phyloP scores from a whole-genome alignment of 2,329 filamentous ascomycete species.

The Cladophialophora chaetospira region DNA sequence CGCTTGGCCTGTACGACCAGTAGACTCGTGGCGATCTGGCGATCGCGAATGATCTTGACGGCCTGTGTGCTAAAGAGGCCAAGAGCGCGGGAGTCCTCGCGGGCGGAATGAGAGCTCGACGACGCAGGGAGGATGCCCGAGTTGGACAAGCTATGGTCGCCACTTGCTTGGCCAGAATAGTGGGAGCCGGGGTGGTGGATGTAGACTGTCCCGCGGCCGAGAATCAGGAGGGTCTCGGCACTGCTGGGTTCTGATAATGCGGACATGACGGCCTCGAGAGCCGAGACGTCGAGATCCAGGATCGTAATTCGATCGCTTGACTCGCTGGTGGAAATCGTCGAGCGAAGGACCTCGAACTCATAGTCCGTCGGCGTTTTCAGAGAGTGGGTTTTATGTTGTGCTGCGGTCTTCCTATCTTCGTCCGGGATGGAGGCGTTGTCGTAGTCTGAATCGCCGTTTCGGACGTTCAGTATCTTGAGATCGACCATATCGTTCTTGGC shows the following conservation, averaged over 20 bases:
- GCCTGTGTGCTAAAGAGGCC: constrained; percentile 62
- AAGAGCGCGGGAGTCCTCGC: constrained; percentile 34
- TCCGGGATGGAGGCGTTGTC: background rate
- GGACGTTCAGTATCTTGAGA: constrained; percentile 24
- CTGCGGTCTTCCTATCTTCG: constrained; percentile 1
- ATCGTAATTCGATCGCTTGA: constrained; percentile 14
- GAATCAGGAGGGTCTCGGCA: constrained; percentile 18
- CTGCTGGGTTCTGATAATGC: constrained; percentile 34
- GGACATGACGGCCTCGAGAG: constrained; percentile 40
- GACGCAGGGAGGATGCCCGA: background rate
- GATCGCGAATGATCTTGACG: constrained; percentile 58
- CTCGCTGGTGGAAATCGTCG: constrained; percentile 3
- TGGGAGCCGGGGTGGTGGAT: too few relatives aligned
- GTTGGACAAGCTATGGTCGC: background rate
- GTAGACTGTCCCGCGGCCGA: constrained; percentile 9
- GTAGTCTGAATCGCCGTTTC: constrained; percentile 7
- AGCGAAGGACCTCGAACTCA: constrained; percentile 21
- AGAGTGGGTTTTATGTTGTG: background rate
- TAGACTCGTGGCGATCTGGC: constrained; percentile 65
- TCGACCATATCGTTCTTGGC: constrained; percentile 72
- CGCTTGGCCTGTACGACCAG: constrained; percentile 66
- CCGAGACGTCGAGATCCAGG: constrained; percentile 12
- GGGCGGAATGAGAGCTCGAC: background rate
- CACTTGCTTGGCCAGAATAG: too few relatives aligned
- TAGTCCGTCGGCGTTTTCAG: constrained; percentile 1